These are phyloP conservation scores for Kwoniella botswanensis DNA, from an alignment of 768 basidiomycete genomes.

Conservation along the genomic window DNA sequence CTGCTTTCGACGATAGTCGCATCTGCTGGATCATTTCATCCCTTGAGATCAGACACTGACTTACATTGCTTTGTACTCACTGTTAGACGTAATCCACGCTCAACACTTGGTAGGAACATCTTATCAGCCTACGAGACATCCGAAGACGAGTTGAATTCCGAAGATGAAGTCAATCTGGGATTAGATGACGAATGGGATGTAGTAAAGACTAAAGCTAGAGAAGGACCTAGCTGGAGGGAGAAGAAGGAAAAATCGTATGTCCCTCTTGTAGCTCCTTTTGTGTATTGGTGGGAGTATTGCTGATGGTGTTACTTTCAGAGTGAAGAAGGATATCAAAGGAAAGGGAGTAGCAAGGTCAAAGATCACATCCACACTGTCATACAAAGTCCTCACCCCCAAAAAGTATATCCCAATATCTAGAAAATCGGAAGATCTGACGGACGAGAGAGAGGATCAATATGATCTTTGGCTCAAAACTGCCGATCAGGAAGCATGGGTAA, in stretches of 20 bases:
- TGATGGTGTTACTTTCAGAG: neutral
- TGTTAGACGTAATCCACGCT: conserved; percentile 20
- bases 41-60: neutral
- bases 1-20: neutral
- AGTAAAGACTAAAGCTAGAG: conserved; percentile 1
- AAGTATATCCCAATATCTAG: neutral
- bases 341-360: conserved; percentile 3
- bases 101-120: conserved; percentile 19
- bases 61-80: too few relatives aligned
- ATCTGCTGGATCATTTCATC: neutral
- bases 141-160: conserved; percentile 37
- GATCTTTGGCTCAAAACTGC: conserved; percentile 49
- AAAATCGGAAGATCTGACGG: conserved; percentile 8
- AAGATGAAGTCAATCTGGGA: conserved; percentile 38
- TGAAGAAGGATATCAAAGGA: conserved; percentile 2
- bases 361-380: neutral
- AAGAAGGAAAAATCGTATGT: conserved; percentile 10
- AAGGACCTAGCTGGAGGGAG: conserved; percentile 10
- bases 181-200: conserved; percentile 25
- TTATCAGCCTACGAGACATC: conserved; percentile 25
- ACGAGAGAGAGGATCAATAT: conserved; percentile 40
- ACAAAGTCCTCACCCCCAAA: conserved; percentile 1
- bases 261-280: neutral
- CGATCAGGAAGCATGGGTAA: conserved; percentile 46
- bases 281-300: neutral